phyloP scores from a whole-genome alignment of 2,329 filamentous ascomycete species.

The Claviceps purpurea region DNA sequence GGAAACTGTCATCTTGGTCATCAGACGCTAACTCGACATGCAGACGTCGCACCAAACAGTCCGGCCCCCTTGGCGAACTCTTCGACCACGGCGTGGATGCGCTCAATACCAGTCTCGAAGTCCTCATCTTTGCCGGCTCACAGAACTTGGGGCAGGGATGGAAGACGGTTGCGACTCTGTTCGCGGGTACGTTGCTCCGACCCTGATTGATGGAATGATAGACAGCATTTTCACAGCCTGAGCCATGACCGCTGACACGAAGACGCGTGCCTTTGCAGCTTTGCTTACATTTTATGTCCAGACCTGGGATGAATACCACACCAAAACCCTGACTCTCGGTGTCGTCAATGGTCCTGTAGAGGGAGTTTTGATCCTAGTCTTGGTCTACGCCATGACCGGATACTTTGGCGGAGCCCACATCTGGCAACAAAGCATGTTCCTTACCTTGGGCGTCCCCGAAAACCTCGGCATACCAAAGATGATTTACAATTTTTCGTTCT shows the following conservation, averaged over 20 bases:
- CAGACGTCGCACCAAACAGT: constrained; percentile 78
- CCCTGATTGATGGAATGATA: background rate
- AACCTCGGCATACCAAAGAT: constrained; percentile 50
- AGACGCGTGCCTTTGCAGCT: constrained; percentile 32
- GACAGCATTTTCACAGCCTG: background rate
- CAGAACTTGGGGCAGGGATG: constrained; percentile 91
- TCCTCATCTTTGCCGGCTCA: constrained; percentile 78
- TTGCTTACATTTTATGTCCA: constrained; percentile 96
- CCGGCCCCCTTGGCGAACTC: constrained; percentile 84
- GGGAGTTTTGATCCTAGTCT: constrained; percentile 72
- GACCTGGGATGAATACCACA: constrained; percentile 99
- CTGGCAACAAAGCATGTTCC: constrained; percentile 77
- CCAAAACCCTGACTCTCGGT: constrained; percentile 84
- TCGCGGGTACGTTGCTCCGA: constrained; percentile 46
- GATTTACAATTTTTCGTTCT: constrained; percentile 72
- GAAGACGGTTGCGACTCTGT: constrained; percentile 73
- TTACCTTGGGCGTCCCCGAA: constrained; percentile 54
- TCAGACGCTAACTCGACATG: background rate
- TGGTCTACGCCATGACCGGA: constrained; percentile 73
- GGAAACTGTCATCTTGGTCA: background rate
- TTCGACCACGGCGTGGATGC: constrained; percentile 98
- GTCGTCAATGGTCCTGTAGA: constrained; percentile 91
- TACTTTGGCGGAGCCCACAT: constrained; percentile 79
- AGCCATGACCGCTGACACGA: background rate
- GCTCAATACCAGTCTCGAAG: constrained; percentile 87